Evolutionary conservation across 768 basidiomycete species (phyloP).

Genomic region (Obba rivulosa): DNA sequence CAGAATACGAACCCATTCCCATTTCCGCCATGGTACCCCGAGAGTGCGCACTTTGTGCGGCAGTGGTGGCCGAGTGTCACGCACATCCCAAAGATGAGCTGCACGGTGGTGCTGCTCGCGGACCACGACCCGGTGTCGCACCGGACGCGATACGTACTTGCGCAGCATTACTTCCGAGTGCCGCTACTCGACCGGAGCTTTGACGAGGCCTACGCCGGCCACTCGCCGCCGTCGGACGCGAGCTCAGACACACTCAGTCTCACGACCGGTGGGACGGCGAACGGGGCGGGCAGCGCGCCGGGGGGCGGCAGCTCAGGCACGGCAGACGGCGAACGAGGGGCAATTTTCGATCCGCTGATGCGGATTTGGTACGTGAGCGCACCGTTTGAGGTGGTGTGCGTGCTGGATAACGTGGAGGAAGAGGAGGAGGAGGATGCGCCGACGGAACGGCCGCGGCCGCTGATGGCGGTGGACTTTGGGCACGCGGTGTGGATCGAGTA

Average conservation of each 20-base stretch:
- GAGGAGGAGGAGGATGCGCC: constrained; percentile 31
- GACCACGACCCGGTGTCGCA: constrained; percentile 58
- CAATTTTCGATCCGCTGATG: constrained; percentile 45
- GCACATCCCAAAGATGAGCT: constrained; percentile 60
- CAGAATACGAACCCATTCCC: constrained; percentile 54
- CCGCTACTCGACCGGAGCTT: constrained; percentile 35
- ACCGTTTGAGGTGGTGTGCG: constrained; percentile 69
- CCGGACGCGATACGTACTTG: constrained; percentile 56
- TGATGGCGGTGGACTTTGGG: constrained; percentile 83
- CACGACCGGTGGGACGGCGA: not conserved
- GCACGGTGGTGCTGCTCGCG: constrained; percentile 65
- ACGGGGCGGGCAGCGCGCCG: not conserved
- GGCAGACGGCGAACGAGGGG: constrained; percentile 1
- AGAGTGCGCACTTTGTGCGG: constrained; percentile 71
- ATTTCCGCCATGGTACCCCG: constrained; percentile 64
- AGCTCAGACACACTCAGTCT: not conserved
- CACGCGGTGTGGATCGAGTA: constrained; percentile 83
- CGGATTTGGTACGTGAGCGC: constrained; percentile 66
- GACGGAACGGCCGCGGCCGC: constrained; percentile 52
- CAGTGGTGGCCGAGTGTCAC: constrained; percentile 77
- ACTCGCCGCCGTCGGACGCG: not conserved
- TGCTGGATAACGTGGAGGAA: constrained; percentile 39
- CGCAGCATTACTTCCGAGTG: constrained; percentile 73
- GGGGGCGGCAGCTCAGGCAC: not conserved
- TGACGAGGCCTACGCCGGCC: not conserved